Percentiles rank a stretch among this genome's conserved stretches.
Evolutionary conservation across 2,329 filamentous ascomycete genomes (phyloP).

Genomic region (Colletotrichum plurivorum): DNA sequence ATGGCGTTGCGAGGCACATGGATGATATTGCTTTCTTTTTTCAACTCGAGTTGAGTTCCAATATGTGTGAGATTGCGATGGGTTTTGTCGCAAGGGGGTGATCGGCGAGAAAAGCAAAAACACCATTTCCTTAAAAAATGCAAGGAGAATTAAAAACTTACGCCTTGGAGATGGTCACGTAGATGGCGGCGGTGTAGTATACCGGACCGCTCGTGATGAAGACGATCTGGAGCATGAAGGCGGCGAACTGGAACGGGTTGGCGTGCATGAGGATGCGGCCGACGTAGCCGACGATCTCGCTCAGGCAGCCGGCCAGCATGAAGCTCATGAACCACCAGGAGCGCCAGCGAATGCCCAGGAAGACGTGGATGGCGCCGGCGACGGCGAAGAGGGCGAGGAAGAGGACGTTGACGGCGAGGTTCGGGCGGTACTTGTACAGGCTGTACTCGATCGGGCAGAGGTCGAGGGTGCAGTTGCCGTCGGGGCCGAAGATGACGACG

Average conservation of each 20-base stretch:
- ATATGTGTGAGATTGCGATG: constrained; percentile 18
- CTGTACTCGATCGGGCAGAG: constrained; percentile 61
- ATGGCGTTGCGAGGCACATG: neutral
- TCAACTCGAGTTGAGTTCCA: constrained; percentile 50
- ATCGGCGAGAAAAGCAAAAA: constrained; percentile 14
- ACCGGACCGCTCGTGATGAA: constrained; percentile 68
- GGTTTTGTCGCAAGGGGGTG: constrained; percentile 1
- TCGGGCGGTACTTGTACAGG: constrained; percentile 63
- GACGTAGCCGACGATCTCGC: constrained; percentile 74
- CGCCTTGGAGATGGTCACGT: constrained; percentile 69
- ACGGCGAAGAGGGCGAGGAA: constrained; percentile 62
- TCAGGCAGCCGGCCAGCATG: constrained; percentile 69
- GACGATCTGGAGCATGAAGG: constrained; percentile 77
- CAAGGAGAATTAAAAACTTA: constrained; percentile 42
- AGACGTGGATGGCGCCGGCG: constrained; percentile 61
- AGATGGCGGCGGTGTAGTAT: constrained; percentile 73
- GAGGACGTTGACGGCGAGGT: constrained; percentile 55
- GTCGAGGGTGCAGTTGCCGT: constrained; percentile 64
- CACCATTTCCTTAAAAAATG: neutral
- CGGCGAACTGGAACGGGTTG: constrained; percentile 71
- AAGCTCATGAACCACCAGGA: constrained; percentile 63
- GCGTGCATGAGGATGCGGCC: constrained; percentile 70
- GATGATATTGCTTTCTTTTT: constrained; percentile 15
- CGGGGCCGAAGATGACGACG: constrained; percentile 58
- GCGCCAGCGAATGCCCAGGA: constrained; percentile 62